Evolutionary conservation across 2,329 filamentous ascomycete genomes (phyloP).

Genomic region (Monosporascus ibericus): DNA sequence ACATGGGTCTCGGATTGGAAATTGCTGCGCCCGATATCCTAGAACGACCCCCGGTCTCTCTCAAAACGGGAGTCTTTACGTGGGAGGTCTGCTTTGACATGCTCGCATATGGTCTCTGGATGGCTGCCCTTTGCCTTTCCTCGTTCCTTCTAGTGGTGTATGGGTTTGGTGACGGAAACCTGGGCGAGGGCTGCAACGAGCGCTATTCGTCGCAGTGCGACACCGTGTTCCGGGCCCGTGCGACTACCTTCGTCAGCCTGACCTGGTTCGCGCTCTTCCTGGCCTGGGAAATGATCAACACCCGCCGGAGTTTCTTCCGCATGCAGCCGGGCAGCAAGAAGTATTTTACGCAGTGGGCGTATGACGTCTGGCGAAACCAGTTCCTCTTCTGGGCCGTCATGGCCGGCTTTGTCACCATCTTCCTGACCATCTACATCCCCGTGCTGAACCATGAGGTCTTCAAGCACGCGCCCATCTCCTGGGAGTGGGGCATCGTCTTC

Average conservation of each 20-base stretch:
- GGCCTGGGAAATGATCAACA: conserved; percentile 72
- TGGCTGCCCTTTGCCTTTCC: conserved; percentile 56
- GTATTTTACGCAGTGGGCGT: conserved; percentile 60
- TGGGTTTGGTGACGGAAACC: conserved; percentile 47
- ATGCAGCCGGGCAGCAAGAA: conserved; percentile 59
- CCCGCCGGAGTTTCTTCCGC: conserved; percentile 68
- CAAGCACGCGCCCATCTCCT: conserved; percentile 53
- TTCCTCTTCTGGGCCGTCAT: conserved; percentile 63
- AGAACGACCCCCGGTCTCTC: conserved; percentile 57
- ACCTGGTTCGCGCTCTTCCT: conserved; percentile 74
- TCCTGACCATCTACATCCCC: conserved; percentile 52
- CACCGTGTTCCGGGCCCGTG: conserved; percentile 63
- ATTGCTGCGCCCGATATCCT: conserved; percentile 64
- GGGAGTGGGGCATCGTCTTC: conserved; percentile 60
- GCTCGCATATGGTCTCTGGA: conserved; percentile 63
- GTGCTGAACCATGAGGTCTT: conserved; percentile 54
- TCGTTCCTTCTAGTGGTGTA: conserved; percentile 61
- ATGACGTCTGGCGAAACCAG: conserved; percentile 65
- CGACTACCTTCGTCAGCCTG: conserved; percentile 67
- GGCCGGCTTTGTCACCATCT: conserved; percentile 41
- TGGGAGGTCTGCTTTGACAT: conserved; percentile 61
- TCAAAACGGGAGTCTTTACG: conserved; percentile 59
- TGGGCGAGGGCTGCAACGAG: conserved; percentile 57
- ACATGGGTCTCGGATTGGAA: conserved; percentile 74
- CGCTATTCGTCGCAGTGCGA: conserved; percentile 48